These are phyloP conservation scores for Plasmodium gaboni DNA, from an alignment of 169 alveolate genomes.

Conservation along the genomic window DNA sequence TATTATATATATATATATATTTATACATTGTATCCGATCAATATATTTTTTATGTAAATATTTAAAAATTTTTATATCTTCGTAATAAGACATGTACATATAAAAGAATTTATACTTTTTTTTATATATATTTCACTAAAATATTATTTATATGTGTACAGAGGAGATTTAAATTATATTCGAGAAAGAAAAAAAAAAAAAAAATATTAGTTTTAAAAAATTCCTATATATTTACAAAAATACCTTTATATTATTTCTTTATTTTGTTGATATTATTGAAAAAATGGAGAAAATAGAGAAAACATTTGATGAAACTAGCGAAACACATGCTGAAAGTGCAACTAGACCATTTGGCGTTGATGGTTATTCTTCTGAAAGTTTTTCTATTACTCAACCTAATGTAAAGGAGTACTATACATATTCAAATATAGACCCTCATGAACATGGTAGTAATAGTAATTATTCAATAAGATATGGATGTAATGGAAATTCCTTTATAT, in stretches of 20 bases:
- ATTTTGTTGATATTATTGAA: constrained; percentile 13
- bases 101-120: no score
- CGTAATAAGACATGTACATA: no score
- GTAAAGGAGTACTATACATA: constrained; percentile 39
- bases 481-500: constrained; percentile 39
- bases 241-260: background rate
- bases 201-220: background rate
- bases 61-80: no score
- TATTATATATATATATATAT: no score
- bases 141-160: no score
- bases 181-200: background rate
- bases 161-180: background rate
- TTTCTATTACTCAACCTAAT: constrained; percentile 28
- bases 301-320: constrained; percentile 47
- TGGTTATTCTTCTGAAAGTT: constrained; percentile 28
- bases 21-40: no score
- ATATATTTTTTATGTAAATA: no score
- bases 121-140: no score
- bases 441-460: constrained; percentile 21
- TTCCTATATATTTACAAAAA: background rate
- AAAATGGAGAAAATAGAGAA: constrained; percentile 33
- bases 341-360: constrained; percentile 9
- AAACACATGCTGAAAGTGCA: constrained; percentile 31
- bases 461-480: constrained; percentile 22
- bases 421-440: constrained; percentile 33